Base-by-base conservation (phyloP, 768 basidiomycete species). In the Termitomyces sp. region DNA sequence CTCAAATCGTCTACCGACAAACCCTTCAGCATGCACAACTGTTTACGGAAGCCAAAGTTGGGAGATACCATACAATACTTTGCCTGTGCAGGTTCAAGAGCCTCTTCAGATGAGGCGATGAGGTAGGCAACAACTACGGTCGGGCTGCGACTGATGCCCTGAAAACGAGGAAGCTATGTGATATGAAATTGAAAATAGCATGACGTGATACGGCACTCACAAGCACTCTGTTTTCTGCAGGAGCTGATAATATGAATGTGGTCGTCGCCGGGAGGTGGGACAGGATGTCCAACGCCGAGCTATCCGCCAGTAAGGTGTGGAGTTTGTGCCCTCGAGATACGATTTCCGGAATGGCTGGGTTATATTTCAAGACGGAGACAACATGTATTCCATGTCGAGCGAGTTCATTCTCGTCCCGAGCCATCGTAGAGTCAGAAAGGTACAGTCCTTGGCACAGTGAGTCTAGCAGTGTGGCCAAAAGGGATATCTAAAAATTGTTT, bases 121-220 rank as follows among this genome's bases (percentile, higher is more conserved):
- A 87, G 72, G 69, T 89, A 91, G 52, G 88, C 90, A 59, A 85
- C 84, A 5, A 91, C 83, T 27, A 90, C 79, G 4, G 87, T 89
- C 0, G 89, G 79, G 43, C 86, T 88, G 25, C 89, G 79, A 62
- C 86, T 88, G 56, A 90, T 78, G 41, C 89, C 89, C 69, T 85
- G 83, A 40, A 83, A 69, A 66, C 90, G 91, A 68, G 91, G 89
- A 11, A 91, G 86, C 88, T 90, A 52, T 27, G 21, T 21, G 12
- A 61, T 5, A 32, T 52, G 16, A 17, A 55, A 43, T 32, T 16
- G 37, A 6, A 23, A 5, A 35, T 32, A 19, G 19, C 16, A 44
- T 7, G n/a, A 27, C 10, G 45, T 37, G 21, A 17, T 14, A 27
- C 9, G 56, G 16, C 25, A 58, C 70, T 63, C 63, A 77, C 76